A percentile compares a stretch with the other conserved stretches of the same genome.
Conservation (phyloP, 768 basidiomycete species). For the Lactarius hatsudake region DNA sequence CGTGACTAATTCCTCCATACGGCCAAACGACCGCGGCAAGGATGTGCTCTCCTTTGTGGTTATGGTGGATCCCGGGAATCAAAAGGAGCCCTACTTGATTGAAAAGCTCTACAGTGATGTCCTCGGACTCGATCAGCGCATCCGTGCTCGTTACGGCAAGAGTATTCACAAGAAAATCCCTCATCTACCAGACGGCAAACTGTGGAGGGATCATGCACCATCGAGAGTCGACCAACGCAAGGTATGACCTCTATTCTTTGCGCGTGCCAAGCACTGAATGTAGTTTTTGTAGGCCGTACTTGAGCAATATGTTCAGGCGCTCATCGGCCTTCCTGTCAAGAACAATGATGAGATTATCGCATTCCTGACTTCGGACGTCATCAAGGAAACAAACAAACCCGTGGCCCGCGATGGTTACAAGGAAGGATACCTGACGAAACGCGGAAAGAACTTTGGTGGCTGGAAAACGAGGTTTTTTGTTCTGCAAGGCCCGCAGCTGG, state of each 20-base stretch:
- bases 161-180: conserved; percentile 75
- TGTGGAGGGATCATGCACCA: conserved; percentile 97
- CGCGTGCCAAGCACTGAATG: conserved; percentile 18
- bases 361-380: conserved; percentile 89
- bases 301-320: conserved; percentile 81
- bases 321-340: conserved; percentile 79
- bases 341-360: conserved; percentile 87
- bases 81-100: conserved; percentile 75
- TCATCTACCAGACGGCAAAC: conserved; percentile 81
- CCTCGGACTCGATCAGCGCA: conserved; percentile 76
- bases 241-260: conserved; percentile 45
- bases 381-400: conserved; percentile 70
- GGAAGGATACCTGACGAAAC: conserved; percentile 93
- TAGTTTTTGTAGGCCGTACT: conserved; percentile 54
- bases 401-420: conserved; percentile 83
- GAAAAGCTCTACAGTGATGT: conserved; percentile 96
- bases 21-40: conserved; percentile 86
- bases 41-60: conserved; percentile 91
- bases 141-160: conserved; percentile 57
- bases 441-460: conserved; percentile 96
- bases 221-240: conserved; percentile 96
- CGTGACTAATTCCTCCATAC: conserved; percentile 81
- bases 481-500: conserved; percentile 82
- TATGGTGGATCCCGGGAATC: conserved; percentile 63
- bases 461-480: conserved; percentile 98